Conservation (phyloP, 164 flowering plant species). For the Litsea cubeba region DNA sequence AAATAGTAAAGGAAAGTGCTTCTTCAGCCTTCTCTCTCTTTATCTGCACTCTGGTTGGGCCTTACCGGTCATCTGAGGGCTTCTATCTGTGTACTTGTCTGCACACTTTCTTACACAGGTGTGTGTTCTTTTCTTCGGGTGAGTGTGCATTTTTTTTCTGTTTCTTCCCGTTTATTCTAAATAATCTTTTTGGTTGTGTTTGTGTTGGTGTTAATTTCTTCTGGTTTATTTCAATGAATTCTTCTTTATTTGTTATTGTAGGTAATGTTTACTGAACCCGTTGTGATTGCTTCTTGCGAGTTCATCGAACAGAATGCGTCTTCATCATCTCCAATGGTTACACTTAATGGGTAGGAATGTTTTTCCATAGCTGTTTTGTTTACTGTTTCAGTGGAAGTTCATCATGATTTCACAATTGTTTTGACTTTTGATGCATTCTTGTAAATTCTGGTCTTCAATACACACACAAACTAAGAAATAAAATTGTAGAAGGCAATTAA, state of each 20-base stretch:
- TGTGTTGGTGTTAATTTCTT: not conserved
- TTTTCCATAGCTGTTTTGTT: conserved; percentile 4
- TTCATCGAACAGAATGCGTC: conserved; percentile 84
- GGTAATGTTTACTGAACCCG: conserved; percentile 88
- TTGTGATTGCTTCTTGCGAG: conserved; percentile 93
- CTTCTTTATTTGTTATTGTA: conserved; percentile 19
- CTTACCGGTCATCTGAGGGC: too few species aligned
- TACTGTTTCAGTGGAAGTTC: not conserved
- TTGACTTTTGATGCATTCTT: not conserved
- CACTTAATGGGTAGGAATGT: conserved; percentile 75
- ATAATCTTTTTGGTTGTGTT: too few species aligned
- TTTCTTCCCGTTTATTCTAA: too few species aligned
- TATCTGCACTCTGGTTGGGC: too few species aligned
- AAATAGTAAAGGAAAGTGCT: too few species aligned
- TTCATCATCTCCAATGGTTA: conserved; percentile 56
- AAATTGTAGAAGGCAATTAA: not conserved
- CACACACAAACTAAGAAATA: not conserved
- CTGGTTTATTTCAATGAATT: not conserved
- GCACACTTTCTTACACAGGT: too few species aligned
- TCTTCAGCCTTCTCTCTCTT: too few species aligned
- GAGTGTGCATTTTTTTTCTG: too few species aligned
- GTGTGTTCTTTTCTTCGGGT: too few species aligned
- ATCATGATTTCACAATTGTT: not conserved
- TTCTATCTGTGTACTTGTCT: too few species aligned
- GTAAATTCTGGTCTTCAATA: not conserved